Evolutionary conservation across 1,284 basidiomycete genomes (phyloP), one percentile per base, ranked within the genome.

Genomic region (Melampsora larici-populina): DNA sequence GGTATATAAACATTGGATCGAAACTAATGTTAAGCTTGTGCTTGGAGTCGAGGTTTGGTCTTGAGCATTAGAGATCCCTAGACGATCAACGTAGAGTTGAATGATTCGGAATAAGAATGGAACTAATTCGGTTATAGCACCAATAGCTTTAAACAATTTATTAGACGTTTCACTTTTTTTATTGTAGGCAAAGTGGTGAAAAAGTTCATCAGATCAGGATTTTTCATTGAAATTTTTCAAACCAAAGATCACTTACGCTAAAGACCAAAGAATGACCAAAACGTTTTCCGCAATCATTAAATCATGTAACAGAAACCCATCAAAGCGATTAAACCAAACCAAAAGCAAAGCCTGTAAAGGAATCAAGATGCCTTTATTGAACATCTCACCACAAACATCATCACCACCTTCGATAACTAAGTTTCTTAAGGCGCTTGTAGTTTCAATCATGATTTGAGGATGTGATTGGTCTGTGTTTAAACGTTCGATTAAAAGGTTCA

Each of bases 331-430:
- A 43, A 8, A 13, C 13, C 6, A 13, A 7, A 43, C 13, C 1
- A 11, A 43, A 1, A 43, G 6, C 29, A 43, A 76, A n/a, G 40
- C 13, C 33, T 51, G 64, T 62, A 31, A 69, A 31, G 74, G 74
- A 43, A 31, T 33, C 11, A 76, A 55, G 33, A 76, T 60, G 48
- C 74, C 74, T 63, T 76, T 76, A 31, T 76, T 76, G 33, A 33
- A 64, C 65, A 76, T 68, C 21, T 76, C 74, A 24, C 51, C 74
- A 48, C 74, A 76, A 18, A 76, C 66, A 62, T 76, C 74, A 67
- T 51, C 40, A 29, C 74, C 74, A n/a, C 66, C 66, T 36, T 76
- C 65, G 31, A 76, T 76, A 2, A 69, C 65, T 21, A 76, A 49
- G 36, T 76, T 76, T 24, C 74, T 48, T 9, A 69, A 13, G 7